Evolutionary conservation across 2,329 filamentous ascomycete genomes (phyloP), one percentile per base, ranked within the genome.

Genomic region (Lizonia empirigonia): DNA sequence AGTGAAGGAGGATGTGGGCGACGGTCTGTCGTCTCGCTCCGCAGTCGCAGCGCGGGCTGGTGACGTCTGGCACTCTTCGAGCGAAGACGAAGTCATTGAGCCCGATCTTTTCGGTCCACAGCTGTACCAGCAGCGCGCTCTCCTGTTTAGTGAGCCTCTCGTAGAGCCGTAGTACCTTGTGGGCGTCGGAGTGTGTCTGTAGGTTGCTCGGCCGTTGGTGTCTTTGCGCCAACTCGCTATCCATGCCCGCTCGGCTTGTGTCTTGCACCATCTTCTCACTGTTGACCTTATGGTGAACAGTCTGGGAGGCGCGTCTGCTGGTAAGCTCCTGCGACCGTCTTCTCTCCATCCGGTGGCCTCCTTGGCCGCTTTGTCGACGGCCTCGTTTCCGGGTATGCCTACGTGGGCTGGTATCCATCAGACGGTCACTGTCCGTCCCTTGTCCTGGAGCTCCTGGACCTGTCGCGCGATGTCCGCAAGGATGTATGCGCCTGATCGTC

Each of bases 21-120:
- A n/a, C n/a, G n/a, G n/a, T n/a, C n/a, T n/a, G n/a, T n/a, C n/a
- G n/a, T n/a, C n/a, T n/a, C n/a, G n/a, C n/a, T n/a, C n/a, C n/a
- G n/a, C n/a, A n/a, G n/a, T n/a, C n/a, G n/a, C n/a, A n/a, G n/a
- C 24, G 24, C 6, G 16, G 37, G 26, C 37, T 40, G 26, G 37
- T 40, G 18, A 40, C 18, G 18, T 40, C 37, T 29, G 26, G 37
- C 12, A 40, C 37, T 30, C 18, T 30, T 40, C 26, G 26, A 15
- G 24, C 13, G 26, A 40, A 40, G 26, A 40, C 24, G 18, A 40
- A 40, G 37, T 40, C 26, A 13, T 40, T 53, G 7, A 62, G 44
- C 7, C 56, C 36, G 13, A 60, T 59, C 30, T 62, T 62, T 44
- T 60, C 45, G 2, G 50, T 59, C 59, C 44, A 15, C 48, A 39